Evolutionary conservation across 805 yeast species (phyloP), one percentile per base, ranked within the genome.

Genomic region (Wickerhamomyces bisporus): DNA sequence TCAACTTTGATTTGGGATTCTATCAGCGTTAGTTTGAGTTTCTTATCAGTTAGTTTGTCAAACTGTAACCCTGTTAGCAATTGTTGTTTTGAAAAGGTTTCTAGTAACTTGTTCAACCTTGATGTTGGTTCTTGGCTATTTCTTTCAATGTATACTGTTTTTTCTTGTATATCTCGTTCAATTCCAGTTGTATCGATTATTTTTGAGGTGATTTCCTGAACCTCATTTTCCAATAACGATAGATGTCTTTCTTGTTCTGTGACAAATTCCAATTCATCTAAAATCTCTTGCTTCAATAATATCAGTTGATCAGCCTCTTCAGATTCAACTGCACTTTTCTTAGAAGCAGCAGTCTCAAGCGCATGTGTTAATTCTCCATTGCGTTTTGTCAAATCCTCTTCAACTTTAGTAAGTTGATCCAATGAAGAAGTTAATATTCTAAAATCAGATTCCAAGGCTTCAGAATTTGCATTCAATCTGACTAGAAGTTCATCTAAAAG

Each of bases 401-500:
- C 44, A 7, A 43, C 24, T 1, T 18, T 30, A 5, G 26, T 30
- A 1, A 52, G 11, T 28, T 40, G 37, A 15, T 41, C 39, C 11
- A 30, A n/a, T 1, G 36, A 28, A 1, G 18, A 6, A 2, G 32
- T 17, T 17, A 47, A 32, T 2, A 3, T 17, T 3, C 25, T 16
- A 4, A 24, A 11, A 26, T 55, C 59, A 10, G 36, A 37, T 5
- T 34, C 14, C 8, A 55, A n/a, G 7, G 19, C 13, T 4, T 26
- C 39, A 5, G 30, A 13, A 31, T 49, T 53, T 8, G 31, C 32
- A 13, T 40, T 44, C 11, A 55, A 32, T 30, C 57, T 40, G 3
- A 34, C 30, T 5, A 47, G 36, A 10, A 51, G 39, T 32, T 53
- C 60, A 32, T 50, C 53, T 15, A 52, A 28, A 5, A 55, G 31